Evolutionary conservation across 225 moss, liverwort and hornwort species (phyloP), one percentile per base, ranked within the genome.

Genomic region (Sphagnum tenellum): DNA sequence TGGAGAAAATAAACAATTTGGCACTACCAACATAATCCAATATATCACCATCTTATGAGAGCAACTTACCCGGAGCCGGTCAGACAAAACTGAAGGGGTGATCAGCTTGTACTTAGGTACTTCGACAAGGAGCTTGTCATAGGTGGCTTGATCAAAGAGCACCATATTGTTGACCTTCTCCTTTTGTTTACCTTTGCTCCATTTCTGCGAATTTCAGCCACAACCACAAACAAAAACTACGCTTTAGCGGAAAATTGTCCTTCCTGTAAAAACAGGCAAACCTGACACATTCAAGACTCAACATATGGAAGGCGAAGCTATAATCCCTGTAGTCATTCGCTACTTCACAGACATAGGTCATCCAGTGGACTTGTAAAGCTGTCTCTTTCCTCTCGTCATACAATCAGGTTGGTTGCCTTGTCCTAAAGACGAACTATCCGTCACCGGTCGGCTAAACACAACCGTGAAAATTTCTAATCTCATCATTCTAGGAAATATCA

Each of bases 131-230:
- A 86, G 58, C 65, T 86, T 86, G 66, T 86, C 86, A 55, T 82
- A 86, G 10, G 86, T 86, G 5, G 70, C 76, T 54, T 86, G 86
- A 59, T 86, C 86, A 59, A 86, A 86, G 12, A 86, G 70, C 9
- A 86, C 86, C 86, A 86, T 86, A 66, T 86, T 86, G 74, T 86
- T 86, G 50, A 86, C 86, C 74, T 86, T 86, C 77, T 86, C 86
- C 74, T 86, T 86, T 79, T 86, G 86, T 75, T 86, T 86, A 13
- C 86, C 86, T 72, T 86, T 86, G 82, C 86, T 86, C 86, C 86
- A 86, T 62, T 86, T 86, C 79, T 82, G 67, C 50, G 47, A 57
- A 29, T 5, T n/a, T 59, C 48, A 59, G 10, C 12, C n/a, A 46
- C 46, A 57, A 6, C 8, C 64, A 48, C 44, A 53, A 7, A 56